phyloP scores from a whole-genome alignment of 176 grass and related monocot species.

The Bothriochloa decipiens region DNA sequence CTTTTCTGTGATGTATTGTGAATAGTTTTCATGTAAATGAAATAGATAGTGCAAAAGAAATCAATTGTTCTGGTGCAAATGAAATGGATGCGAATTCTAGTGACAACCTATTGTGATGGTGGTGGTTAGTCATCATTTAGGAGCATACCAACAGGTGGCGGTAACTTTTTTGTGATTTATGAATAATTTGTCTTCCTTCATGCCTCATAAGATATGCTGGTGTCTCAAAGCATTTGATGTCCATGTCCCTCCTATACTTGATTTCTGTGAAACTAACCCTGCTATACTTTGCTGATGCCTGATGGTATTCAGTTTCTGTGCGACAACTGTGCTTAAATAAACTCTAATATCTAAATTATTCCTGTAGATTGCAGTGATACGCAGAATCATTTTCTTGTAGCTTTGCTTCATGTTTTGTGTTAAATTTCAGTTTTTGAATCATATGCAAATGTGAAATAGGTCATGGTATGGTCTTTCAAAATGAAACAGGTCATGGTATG shows the following conservation, averaged over 20 bases:
- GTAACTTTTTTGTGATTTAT: neutral
- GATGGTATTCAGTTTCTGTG: neutral
- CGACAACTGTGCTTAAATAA: neutral
- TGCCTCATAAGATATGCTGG: neutral
- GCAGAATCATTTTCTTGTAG: neutral
- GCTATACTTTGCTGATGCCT: neutral
- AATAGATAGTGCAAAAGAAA: neutral
- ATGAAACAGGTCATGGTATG: neutral
- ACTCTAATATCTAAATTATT: neutral
- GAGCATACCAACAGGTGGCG: no score
- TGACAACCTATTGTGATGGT: no score
- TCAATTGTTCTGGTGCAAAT: neutral
- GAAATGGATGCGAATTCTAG: no score
- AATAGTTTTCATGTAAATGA: neutral
- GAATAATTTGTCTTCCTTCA: neutral
- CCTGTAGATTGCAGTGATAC: neutral
- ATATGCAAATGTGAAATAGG: neutral
- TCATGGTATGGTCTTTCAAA: neutral
- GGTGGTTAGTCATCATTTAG: no score
- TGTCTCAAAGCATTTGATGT: neutral
- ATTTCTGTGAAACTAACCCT: neutral
- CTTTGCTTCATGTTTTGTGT: slow-evolving; percentile 4
- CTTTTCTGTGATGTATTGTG: neutral
- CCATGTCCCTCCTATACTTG: neutral
- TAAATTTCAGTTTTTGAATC: slow-evolving; percentile 13